These are phyloP conservation scores for Hygrophila difformis DNA, from an alignment of 257 asterid species.

Conservation along the genomic window DNA sequence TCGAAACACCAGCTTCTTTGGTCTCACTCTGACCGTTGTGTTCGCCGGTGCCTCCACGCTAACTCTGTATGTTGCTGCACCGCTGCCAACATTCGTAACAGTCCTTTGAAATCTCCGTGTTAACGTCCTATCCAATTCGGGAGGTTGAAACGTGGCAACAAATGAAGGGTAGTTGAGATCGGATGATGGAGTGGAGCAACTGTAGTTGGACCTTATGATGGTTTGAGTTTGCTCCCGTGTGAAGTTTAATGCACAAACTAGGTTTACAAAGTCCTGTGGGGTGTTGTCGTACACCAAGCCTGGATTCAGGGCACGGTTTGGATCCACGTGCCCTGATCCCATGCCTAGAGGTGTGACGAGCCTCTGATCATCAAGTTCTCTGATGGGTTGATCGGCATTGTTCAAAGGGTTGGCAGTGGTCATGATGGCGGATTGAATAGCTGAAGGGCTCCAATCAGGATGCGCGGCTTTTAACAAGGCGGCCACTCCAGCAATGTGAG, in stretches of 20 bases:
- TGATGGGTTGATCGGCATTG: constrained; percentile 22
- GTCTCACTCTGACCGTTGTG: constrained; percentile 17
- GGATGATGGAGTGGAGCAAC: constrained; percentile 28
- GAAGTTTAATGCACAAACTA: constrained; percentile 34
- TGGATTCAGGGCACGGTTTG: constrained; percentile 33
- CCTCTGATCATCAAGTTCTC: constrained; percentile 17
- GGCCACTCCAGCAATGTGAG: constrained; percentile 32
- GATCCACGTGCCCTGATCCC: constrained; percentile 35
- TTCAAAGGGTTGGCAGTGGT: constrained; percentile 35
- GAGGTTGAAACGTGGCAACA: constrained; percentile 16
- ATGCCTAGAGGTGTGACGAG: constrained; percentile 23
- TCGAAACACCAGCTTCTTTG: constrained; percentile 17
- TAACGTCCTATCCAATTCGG: constrained; percentile 14
- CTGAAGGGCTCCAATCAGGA: constrained; percentile 39
- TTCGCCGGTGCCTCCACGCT: constrained; percentile 19
- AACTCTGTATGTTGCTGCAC: constrained; percentile 21
- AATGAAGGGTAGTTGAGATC: constrained; percentile 38
- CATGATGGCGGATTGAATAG: constrained; percentile 41
- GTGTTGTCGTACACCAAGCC: constrained; percentile 29
- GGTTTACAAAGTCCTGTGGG: constrained; percentile 27
- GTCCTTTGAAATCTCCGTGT: constrained; percentile 27
- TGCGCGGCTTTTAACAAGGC: constrained; percentile 35
- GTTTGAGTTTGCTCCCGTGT: constrained; percentile 27
- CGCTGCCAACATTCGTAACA: constrained; percentile 30
- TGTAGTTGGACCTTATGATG: constrained; percentile 24